These are phyloP conservation scores for Sugiyamaella neomexicana DNA, from an alignment of 1,139 yeast genomes.

Conservation along the genomic window DNA sequence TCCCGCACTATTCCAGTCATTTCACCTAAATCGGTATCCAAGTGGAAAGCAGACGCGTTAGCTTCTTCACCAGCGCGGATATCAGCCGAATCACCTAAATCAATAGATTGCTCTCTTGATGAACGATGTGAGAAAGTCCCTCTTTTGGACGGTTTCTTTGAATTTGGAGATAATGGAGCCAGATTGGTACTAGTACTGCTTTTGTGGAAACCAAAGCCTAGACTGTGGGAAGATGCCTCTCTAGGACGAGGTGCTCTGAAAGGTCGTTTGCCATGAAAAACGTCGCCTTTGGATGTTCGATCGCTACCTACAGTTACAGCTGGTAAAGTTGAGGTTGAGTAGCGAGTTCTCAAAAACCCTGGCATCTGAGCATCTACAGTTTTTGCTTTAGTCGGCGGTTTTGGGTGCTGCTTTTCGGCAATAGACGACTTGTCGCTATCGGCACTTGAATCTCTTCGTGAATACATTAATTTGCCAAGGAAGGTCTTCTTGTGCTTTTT, in stretches of 20 bases:
- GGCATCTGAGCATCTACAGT: slow-evolving; percentile 1
- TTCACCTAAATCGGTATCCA: slow-evolving; percentile 53
- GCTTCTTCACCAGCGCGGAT: background rate
- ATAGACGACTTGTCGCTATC: slow-evolving; percentile 18
- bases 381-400: slow-evolving; percentile 1
- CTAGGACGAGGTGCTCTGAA: slow-evolving; percentile 14
- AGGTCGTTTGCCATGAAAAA: slow-evolving; percentile 13
- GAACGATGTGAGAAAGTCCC: slow-evolving; percentile 9
- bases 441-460: slow-evolving; percentile 32
- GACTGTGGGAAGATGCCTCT: slow-evolving; percentile 14
- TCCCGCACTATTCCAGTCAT: slow-evolving; percentile 52
- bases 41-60: slow-evolving; percentile 23
- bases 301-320: background rate
- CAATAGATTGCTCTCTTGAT: slow-evolving; percentile 8
- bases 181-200: background rate
- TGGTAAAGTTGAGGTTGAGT: slow-evolving; percentile 13
- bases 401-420: slow-evolving; percentile 2
- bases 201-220: slow-evolving; percentile 13
- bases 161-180: slow-evolving; percentile 5
- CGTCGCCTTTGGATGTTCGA: background rate
- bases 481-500: slow-evolving; percentile 28
- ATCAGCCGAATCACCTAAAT: background rate
- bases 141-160: background rate
- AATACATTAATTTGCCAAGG: slow-evolving; percentile 29
- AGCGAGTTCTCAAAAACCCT: slow-evolving; percentile 11